Conservation (phyloP, 352 stramenopile species). For the Globisporangium nagaii region DNA sequence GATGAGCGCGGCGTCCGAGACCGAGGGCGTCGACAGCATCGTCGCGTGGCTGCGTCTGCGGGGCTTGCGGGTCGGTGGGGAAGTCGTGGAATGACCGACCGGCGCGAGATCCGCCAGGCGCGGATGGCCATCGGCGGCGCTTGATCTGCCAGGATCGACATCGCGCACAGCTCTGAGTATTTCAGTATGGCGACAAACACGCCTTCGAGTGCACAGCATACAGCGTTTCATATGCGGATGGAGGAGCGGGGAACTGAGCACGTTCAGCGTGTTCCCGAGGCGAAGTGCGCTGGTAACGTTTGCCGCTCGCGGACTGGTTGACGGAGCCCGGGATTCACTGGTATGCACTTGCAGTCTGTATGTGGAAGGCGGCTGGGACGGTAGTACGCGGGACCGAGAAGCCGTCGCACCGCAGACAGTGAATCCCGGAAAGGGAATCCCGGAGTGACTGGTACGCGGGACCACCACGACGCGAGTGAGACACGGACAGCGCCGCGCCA, state of each 20-base stretch:
- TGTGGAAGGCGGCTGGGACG: neutral
- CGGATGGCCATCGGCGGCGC: no score
- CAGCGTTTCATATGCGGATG: conserved; percentile 20
- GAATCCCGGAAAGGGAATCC: conserved; percentile 13
- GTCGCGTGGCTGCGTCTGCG: neutral
- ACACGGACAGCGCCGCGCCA: neutral
- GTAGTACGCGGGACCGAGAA: conserved; percentile 19
- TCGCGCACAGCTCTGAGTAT: no score
- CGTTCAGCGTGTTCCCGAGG: conserved; percentile 24
- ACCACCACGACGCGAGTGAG: neutral
- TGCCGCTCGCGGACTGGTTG: conserved; percentile 17
- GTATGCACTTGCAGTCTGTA: neutral
- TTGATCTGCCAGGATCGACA: no score
- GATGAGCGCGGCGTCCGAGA: conserved; percentile 20
- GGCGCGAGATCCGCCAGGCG: no score
- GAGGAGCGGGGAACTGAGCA: neutral
- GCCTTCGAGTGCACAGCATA: conserved; percentile 20
- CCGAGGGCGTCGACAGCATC: conserved; percentile 6
- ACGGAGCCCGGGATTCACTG: conserved; percentile 5
- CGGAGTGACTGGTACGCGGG: conserved; percentile 21
- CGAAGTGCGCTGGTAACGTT: neutral
- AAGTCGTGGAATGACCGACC: conserved; percentile 26
- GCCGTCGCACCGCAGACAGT: neutral
- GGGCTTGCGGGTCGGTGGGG: neutral
- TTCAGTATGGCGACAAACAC: conserved; percentile 13